Conservation (phyloP, 2,329 filamentous ascomycete genomes). For the Stachybotrys chartarum region DNA sequence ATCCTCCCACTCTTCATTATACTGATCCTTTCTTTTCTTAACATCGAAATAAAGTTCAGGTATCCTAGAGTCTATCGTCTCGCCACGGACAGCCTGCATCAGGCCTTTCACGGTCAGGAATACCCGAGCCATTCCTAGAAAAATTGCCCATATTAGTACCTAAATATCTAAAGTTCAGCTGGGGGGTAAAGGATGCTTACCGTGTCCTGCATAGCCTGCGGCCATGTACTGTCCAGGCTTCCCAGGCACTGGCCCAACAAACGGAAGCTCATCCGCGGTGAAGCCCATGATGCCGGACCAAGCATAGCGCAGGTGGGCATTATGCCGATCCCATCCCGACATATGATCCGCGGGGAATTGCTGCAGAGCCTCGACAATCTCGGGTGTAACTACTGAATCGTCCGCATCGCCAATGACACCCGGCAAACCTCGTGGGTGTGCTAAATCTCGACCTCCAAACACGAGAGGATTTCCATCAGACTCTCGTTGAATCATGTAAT, state of each 20-base stretch:
- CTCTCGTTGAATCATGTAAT: neutral
- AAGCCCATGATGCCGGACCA: conserved; percentile 1
- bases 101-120: no score
- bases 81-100: no score
- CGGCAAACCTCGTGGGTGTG: neutral
- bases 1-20: no score
- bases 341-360: neutral
- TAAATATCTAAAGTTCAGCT: no score
- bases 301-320: neutral
- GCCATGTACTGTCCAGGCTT: neutral
- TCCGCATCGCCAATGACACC: neutral
- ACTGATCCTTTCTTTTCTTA: no score
- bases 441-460: neutral
- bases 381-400: neutral
- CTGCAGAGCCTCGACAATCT: neutral
- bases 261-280: neutral
- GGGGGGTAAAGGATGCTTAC: no score
- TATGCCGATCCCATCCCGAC: neutral
- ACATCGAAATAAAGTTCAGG: no score
- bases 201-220: neutral
- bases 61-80: no score
- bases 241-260: neutral
- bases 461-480: neutral
- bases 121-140: no score
- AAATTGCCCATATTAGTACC: no score